Conservation (phyloP, 805 yeast species). For the Nakazawaea wyomingensis region DNA sequence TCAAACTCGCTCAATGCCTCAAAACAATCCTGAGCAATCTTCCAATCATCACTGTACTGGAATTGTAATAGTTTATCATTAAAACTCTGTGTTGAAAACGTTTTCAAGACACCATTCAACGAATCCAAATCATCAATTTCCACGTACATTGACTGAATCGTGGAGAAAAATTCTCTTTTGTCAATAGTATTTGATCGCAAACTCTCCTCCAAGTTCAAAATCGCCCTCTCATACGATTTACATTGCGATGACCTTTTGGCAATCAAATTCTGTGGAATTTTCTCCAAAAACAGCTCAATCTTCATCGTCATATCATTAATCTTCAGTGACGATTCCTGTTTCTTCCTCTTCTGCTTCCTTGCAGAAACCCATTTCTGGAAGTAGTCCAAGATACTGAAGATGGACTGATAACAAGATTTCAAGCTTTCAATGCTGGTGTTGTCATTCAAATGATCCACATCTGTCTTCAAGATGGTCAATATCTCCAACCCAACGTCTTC, state of each 20-base stretch:
- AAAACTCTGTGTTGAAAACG: slow-evolving; percentile 62
- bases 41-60: slow-evolving; percentile 83
- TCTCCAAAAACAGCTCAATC: slow-evolving; percentile 44
- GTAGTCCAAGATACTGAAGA: slow-evolving; percentile 78
- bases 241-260: slow-evolving; percentile 80
- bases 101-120: slow-evolving; percentile 75
- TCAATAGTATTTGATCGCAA: slow-evolving; percentile 36
- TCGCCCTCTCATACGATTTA: slow-evolving; percentile 81
- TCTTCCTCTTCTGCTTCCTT: slow-evolving; percentile 27
- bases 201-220: slow-evolving; percentile 78
- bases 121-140: slow-evolving; percentile 87
- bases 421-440: slow-evolving; percentile 52
- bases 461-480: slow-evolving; percentile 46
- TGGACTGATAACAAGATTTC: slow-evolving; percentile 61
- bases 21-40: slow-evolving; percentile 80
- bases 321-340: slow-evolving; percentile 19
- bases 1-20: slow-evolving; percentile 50
- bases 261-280: slow-evolving; percentile 62
- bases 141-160: slow-evolving; percentile 78
- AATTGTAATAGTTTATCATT: slow-evolving; percentile 76
- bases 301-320: slow-evolving; percentile 27
- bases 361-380: slow-evolving; percentile 68
- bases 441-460: slow-evolving; percentile 38
- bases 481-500: slow-evolving; percentile 56
- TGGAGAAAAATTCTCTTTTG: slow-evolving; percentile 36